Evolutionary conservation across 352 stramenopile species (phyloP), one percentile per base, ranked within the genome.

Genomic region (Phytophthora litchii): DNA sequence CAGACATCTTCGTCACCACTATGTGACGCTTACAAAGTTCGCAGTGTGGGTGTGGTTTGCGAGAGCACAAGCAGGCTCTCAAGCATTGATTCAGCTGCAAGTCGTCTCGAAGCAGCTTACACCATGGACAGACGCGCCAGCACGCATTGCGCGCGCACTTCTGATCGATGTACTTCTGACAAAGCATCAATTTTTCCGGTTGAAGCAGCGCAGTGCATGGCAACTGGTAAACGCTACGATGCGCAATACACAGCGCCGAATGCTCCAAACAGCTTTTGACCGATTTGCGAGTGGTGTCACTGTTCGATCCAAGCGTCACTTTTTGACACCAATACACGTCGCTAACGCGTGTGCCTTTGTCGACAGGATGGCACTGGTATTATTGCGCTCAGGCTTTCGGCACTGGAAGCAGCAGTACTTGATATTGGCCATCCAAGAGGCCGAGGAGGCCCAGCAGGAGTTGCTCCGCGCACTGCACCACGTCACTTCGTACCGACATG

Each of bases 361-460:
- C 12, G 48, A 60, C 12, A 72, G 51, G n/a, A 42, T 84, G 25
- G 17, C 27, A 2, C 35, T 44, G 12, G 27, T 70, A 7, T 14
- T 77, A 17, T 14, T 64, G 19, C 61, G 75, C 17, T 63, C 17
- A 4, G 63, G 53, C 6, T 91, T 91, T 42, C 34, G 54, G 10
- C 23, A 45, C 37, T 91, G 81, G 81, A 88, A 87, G 52, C 17
- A 36, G 14, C 66, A 71, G 60, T 86, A 83, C 67, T 46, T 91
- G 14, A 50, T 51, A 4, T 13, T 54, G 7, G 81, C 81, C n/a
- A 58, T 86, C 13, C 29, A 58, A 14, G 55, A 80, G 25, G 81
- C 77, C 7, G 66, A 87, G 34, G 51, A 55, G 4, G 67, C 76
- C 2, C 66, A 88, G 19, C 44, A 70, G 3, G 60, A 83, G n/a